A percentile compares a stretch with the other conserved stretches of the same genome.
Evolutionary conservation across 306 rosid species (phyloP).

Genomic region (Castanospermum australe): DNA sequence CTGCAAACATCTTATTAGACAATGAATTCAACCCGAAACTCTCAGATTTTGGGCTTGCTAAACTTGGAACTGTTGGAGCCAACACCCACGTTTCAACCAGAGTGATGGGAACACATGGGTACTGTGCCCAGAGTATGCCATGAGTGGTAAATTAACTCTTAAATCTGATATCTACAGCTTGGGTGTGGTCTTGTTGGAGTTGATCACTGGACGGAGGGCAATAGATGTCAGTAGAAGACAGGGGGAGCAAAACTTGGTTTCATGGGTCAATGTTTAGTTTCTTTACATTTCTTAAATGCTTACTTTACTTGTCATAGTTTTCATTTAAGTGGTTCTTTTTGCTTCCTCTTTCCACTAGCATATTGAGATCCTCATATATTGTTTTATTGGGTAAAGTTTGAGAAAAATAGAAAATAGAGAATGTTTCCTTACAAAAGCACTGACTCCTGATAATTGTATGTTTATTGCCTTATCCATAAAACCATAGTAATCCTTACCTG

Average conservation of each 20-base stretch:
- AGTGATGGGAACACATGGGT: slow-evolving; percentile 80
- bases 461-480: neutral
- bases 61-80: slow-evolving; percentile 76
- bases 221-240: slow-evolving; percentile 48
- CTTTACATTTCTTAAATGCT: neutral
- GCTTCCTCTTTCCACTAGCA: neutral
- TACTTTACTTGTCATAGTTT: neutral
- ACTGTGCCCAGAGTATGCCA: slow-evolving; percentile 83
- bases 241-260: slow-evolving; percentile 64
- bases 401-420: no score
- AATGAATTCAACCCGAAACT: slow-evolving; percentile 61
- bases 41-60: slow-evolving; percentile 81
- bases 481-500: neutral
- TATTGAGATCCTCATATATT: neutral
- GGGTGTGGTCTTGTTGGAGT: slow-evolving; percentile 79
- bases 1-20: slow-evolving; percentile 74
- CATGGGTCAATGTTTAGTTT: slow-evolving; percentile 48
- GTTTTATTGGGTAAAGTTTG: neutral
- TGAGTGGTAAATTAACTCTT: slow-evolving; percentile 78
- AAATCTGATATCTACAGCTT: slow-evolving; percentile 82
- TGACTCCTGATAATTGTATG: neutral
- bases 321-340: neutral
- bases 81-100: slow-evolving; percentile 81
- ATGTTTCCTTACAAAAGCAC: neutral
- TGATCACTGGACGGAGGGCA: slow-evolving; percentile 76